A percentile compares a stretch with the other conserved stretches of the same genome.
Conservation (phyloP, 163 green algal species). For the Volvox carteri region DNA sequence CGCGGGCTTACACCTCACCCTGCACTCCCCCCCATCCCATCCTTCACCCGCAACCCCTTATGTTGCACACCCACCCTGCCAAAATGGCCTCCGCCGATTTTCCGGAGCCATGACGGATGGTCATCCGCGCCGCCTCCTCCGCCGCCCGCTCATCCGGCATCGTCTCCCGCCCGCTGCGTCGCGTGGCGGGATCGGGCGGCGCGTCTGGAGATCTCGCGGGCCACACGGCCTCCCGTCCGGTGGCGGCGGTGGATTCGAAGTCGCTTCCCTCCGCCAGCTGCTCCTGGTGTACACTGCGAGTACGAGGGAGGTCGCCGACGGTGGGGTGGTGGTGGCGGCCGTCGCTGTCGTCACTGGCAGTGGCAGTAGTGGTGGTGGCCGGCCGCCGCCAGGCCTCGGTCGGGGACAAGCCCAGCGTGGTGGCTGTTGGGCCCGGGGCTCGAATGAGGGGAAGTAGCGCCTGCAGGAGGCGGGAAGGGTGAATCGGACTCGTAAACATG, state of each 20-base stretch:
- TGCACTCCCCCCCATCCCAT: background rate
- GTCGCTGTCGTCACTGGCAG: background rate
- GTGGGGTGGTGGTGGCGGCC: background rate
- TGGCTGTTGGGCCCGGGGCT: too few species aligned
- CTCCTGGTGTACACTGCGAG: slow-evolving; percentile 43
- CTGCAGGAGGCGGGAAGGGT: too few species aligned
- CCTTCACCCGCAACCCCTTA: background rate
- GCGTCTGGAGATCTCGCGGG: slow-evolving; percentile 38
- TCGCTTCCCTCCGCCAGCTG: slow-evolving; percentile 20
- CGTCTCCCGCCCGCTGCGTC: slow-evolving; percentile 39
- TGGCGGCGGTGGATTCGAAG: background rate
- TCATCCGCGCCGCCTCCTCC: slow-evolving; percentile 49
- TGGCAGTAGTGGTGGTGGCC: background rate
- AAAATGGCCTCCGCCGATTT: slow-evolving; percentile 47
- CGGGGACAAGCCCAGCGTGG: too few species aligned
- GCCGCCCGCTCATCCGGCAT: slow-evolving; percentile 26
- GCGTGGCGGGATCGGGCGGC: slow-evolving; percentile 47
- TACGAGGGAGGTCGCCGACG: slow-evolving; percentile 44
- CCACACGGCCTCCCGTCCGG: slow-evolving; percentile 5
- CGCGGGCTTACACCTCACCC: background rate
- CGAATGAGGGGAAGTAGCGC: too few species aligned
- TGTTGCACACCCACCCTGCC: slow-evolving; percentile 24
- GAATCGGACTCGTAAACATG: too few species aligned
- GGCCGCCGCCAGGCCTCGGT: too few species aligned
- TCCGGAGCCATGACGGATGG: slow-evolving; percentile 40